Conservation (phyloP, 2,329 filamentous ascomycete species). For the Talaromyces funiculosus region DNA sequence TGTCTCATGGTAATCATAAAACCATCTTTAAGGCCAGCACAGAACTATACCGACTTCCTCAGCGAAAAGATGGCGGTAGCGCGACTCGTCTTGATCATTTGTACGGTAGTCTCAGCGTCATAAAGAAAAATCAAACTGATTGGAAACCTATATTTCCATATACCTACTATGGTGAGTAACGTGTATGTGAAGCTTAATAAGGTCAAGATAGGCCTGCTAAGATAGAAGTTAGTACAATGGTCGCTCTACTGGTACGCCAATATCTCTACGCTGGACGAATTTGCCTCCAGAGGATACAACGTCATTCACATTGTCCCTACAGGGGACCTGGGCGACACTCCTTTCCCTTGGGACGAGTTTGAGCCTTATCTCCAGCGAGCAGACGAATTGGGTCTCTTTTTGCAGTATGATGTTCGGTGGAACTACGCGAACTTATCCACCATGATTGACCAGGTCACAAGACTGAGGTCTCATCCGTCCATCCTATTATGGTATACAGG, state of each 20-base stretch:
- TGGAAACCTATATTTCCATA: constrained; percentile 44
- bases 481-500: constrained; percentile 47
- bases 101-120: constrained; percentile 42
- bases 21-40: constrained; percentile 32
- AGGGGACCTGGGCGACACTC: constrained; percentile 30
- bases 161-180: constrained; percentile 40
- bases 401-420: constrained; percentile 45
- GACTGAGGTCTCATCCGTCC: constrained; percentile 19
- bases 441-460: constrained; percentile 28
- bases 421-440: constrained; percentile 36
- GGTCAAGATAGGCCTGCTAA: neutral
- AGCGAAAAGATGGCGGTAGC: constrained; percentile 39
- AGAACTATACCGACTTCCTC: constrained; percentile 38
- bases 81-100: constrained; percentile 45
- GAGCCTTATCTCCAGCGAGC: constrained; percentile 38
- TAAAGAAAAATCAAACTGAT: constrained; percentile 19
- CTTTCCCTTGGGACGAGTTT: constrained; percentile 38
- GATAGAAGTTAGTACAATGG: constrained; percentile 1
- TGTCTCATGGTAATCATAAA: constrained; percentile 23
- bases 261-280: constrained; percentile 5
- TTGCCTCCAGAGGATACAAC: neutral
- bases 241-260: constrained; percentile 9
- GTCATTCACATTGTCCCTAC: constrained; percentile 31
- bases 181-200: neutral
- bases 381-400: constrained; percentile 41